Conservation (phyloP, 2,329 filamentous ascomycete species). For the Ceratocystiopsis minuta region DNA sequence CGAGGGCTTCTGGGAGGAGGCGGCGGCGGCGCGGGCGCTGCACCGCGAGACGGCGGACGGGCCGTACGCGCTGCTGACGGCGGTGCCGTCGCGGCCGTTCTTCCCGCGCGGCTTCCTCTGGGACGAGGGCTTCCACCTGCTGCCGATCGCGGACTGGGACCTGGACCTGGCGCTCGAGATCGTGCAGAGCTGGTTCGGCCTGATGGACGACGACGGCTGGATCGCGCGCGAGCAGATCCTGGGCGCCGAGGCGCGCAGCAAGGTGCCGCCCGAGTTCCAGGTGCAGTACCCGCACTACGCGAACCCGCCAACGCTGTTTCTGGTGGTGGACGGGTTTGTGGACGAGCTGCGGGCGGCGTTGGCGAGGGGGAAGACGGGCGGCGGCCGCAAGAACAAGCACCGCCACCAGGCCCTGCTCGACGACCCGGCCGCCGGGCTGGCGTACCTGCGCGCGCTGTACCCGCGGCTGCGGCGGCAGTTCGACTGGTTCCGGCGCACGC, state of each 20-base stretch:
- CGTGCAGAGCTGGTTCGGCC: constrained; percentile 83
- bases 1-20: constrained; percentile 89
- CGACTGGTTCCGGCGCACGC: constrained; percentile 86
- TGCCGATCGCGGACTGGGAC: constrained; percentile 88
- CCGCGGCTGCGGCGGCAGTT: constrained; percentile 79
- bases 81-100: constrained; percentile 82
- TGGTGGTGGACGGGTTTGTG: constrained; percentile 70
- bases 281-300: constrained; percentile 94
- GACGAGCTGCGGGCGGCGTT: constrained; percentile 46
- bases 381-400: constrained; percentile 18
- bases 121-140: constrained; percentile 93
- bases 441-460: constrained; percentile 62
- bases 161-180: constrained; percentile 75
- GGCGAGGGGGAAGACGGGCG: constrained; percentile 26
- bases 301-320: constrained; percentile 87
- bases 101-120: constrained; percentile 93
- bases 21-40: constrained; percentile 57
- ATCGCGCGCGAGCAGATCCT: constrained; percentile 93
- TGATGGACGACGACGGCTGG: constrained; percentile 96
- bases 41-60: constrained; percentile 55
- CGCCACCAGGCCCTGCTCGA: constrained; percentile 39
- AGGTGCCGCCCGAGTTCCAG: constrained; percentile 85
- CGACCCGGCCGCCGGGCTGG: constrained; percentile 46
- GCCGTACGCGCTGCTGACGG: constrained; percentile 77
- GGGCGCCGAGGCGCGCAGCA: constrained; percentile 77